Evolutionary conservation across 2,329 filamentous ascomycete genomes (phyloP).

Genomic region (Polychaeton citri): DNA sequence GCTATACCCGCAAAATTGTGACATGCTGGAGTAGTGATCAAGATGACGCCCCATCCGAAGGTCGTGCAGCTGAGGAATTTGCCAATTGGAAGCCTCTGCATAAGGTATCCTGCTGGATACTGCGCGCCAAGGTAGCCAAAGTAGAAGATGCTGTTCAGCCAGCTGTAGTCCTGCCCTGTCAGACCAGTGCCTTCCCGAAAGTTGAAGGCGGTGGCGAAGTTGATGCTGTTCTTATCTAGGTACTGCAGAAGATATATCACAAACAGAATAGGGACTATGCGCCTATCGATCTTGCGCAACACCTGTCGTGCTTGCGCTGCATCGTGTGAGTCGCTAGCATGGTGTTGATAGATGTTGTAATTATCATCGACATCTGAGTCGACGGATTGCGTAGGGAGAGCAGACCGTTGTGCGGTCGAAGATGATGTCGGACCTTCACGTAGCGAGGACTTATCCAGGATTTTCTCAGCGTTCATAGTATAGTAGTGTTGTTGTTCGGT

Average conservation of each 20-base stretch:
- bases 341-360: conserved; percentile 15
- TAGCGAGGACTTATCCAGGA: no score
- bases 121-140: conserved; percentile 36
- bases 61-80: conserved; percentile 32
- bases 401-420: no score
- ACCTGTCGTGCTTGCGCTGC: conserved; percentile 12
- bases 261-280: conserved; percentile 21
- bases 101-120: conserved; percentile 29
- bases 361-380: conserved; percentile 16
- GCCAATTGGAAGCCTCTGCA: conserved; percentile 33
- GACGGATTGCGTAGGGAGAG: no score
- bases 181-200: conserved; percentile 35
- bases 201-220: conserved; percentile 37
- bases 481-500: no score
- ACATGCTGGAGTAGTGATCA: conserved; percentile 29
- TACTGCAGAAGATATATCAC: conserved; percentile 27
- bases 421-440: no score
- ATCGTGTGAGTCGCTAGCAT: conserved; percentile 2
- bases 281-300: conserved; percentile 22
- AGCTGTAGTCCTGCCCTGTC: conserved; percentile 37
- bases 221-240: conserved; percentile 26
- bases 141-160: conserved; percentile 37
- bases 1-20: conserved; percentile 26
- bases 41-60: conserved; percentile 27
- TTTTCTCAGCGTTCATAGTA: no score